phyloP scores from a whole-genome alignment of 2,329 filamentous ascomycete species.

The Aspergillus eucalypticola region DNA sequence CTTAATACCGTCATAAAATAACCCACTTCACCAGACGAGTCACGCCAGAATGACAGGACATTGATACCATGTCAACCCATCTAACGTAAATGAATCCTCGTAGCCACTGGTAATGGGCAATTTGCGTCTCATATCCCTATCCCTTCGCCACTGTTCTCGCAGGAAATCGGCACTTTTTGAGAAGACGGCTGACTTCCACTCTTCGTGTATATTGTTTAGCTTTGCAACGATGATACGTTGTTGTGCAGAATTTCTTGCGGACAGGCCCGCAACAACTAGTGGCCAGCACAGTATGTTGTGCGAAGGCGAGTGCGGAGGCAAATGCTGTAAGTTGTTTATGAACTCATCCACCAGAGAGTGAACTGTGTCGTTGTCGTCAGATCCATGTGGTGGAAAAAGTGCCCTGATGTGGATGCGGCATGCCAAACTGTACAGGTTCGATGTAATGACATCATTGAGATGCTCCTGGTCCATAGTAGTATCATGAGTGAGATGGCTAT shows the following conservation, averaged over 20 bases:
- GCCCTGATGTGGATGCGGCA: constrained; percentile 7
- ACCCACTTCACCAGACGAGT: constrained; percentile 44
- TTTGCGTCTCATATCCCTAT: neutral
- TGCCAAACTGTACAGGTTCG: constrained; percentile 8
- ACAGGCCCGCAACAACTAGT: constrained; percentile 8
- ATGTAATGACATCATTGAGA: constrained; percentile 2
- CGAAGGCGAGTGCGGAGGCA: neutral
- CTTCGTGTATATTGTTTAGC: constrained; percentile 1
- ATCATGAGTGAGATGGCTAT: neutral
- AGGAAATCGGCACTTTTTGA: constrained; percentile 5
- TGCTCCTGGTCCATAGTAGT: neutral
- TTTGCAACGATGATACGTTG: constrained; percentile 4
- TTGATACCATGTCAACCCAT: neutral
- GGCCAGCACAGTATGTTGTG: constrained; percentile 13
- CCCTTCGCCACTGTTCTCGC: neutral
- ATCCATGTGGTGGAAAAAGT: neutral
- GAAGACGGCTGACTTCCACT: constrained; percentile 6
- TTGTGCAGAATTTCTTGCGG: neutral
- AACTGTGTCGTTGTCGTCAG: neutral
- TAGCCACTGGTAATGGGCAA: neutral
- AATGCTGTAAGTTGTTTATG: neutral
- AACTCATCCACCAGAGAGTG: constrained; percentile 3
- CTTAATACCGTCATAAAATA: no score
- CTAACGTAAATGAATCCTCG: neutral
- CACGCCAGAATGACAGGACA: neutral